Percentiles rank a stretch among this genome's conserved stretches.
Conservation (phyloP, 331 rosid genomes). For the Prunus yedoensis region DNA sequence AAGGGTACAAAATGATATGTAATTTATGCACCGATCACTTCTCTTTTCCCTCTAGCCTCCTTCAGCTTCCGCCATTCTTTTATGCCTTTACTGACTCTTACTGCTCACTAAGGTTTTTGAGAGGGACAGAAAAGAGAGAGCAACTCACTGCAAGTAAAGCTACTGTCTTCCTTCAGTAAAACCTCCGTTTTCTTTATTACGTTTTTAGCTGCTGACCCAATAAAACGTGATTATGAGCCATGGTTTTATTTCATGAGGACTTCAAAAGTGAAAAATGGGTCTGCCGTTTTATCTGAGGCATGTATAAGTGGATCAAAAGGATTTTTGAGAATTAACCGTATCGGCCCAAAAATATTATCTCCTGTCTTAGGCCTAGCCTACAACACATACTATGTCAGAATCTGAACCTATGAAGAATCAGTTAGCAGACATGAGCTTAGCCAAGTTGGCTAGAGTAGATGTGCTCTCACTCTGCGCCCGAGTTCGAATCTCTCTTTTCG, state of each 20-base stretch:
- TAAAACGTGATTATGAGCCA: neutral
- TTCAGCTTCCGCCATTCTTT: slow-evolving; percentile 55
- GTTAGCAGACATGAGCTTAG: no score
- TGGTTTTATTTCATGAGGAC: neutral
- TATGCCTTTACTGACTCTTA: neutral
- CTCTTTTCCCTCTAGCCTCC: neutral
- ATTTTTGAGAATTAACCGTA: neutral
- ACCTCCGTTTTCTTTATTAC: neutral
- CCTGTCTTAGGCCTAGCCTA: neutral
- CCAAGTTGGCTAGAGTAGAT: no score
- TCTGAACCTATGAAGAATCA: no score
- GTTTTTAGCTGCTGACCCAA: neutral
- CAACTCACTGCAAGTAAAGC: neutral
- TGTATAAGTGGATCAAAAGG: neutral
- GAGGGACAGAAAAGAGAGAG: neutral
- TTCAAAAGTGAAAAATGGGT: neutral
- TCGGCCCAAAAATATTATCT: neutral
- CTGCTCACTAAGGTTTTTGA: slow-evolving; percentile 22
- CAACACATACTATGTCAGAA: no score
- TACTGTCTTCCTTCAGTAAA: neutral
- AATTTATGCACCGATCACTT: no score
- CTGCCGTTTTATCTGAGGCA: neutral
- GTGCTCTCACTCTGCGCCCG: no score
- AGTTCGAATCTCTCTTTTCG: no score
- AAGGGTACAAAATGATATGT: no score